Evolutionary conservation across 1,284 basidiomycete genomes (phyloP).

Genomic region (Ceratobasidium sp.): DNA sequence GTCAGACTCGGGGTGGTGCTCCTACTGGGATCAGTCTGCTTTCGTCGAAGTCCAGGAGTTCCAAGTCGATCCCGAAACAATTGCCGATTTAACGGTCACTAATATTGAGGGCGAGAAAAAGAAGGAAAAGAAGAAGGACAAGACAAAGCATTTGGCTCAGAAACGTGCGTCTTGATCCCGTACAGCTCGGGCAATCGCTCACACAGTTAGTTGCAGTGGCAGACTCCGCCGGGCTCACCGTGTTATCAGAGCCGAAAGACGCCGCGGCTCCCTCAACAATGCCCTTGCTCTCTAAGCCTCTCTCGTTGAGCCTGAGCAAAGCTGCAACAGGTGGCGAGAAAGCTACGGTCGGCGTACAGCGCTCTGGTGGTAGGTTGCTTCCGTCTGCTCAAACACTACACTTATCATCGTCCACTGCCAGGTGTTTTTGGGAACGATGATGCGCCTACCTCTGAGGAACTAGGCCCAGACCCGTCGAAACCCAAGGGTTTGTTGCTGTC

Average conservation of each 20-base stretch:
- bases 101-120: conserved; percentile 58
- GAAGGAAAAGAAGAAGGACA: conserved; percentile 66
- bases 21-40: conserved; percentile 85
- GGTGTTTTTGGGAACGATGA: conserved; percentile 37
- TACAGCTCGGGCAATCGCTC: not conserved
- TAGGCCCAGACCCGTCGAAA: conserved; percentile 36
- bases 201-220: not conserved
- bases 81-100: conserved; percentile 51
- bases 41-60: conserved; percentile 78
- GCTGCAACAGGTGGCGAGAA: conserved; percentile 54
- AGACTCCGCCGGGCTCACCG: conserved; percentile 37
- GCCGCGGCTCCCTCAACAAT: conserved; percentile 66
- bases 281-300: conserved; percentile 79
- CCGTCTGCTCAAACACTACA: not conserved
- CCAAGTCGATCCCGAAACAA: conserved; percentile 71
- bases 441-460: not conserved
- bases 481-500: conserved; percentile 32
- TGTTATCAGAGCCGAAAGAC: conserved; percentile 34
- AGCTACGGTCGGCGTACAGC: not conserved
- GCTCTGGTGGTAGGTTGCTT: conserved; percentile 48
- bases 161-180: conserved; percentile 58
- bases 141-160: conserved; percentile 56
- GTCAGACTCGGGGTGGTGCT: conserved; percentile 73
- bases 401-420: not conserved
- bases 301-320: conserved; percentile 77